phyloP scores from a whole-genome alignment of 108 stramenopile genomes.

The Asterionellopsis glacialis region DNA sequence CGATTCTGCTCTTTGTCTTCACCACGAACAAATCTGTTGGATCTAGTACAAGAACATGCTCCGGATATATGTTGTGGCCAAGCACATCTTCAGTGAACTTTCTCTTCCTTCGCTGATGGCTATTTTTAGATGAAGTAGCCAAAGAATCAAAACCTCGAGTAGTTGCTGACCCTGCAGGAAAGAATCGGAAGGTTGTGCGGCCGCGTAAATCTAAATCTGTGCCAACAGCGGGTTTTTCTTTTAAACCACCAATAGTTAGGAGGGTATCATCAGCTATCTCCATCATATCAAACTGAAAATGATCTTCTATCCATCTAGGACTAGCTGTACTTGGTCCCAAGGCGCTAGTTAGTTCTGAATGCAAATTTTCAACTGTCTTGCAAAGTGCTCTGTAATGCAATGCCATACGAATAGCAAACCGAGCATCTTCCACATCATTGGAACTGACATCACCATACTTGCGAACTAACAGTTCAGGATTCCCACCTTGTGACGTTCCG shows the following conservation, averaged over 20 bases:
- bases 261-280: constrained; percentile 60
- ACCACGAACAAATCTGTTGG: constrained; percentile 65
- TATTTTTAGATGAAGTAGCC: not conserved
- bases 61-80: not conserved
- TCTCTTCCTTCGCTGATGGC: not conserved
- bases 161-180: not conserved
- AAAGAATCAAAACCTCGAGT: not conserved
- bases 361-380: constrained; percentile 20
- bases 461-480: constrained; percentile 38
- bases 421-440: constrained; percentile 46
- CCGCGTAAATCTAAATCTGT: constrained; percentile 70
- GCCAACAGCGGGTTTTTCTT: constrained; percentile 33
- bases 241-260: constrained; percentile 46
- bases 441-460: constrained; percentile 18
- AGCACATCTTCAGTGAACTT: constrained; percentile 12
- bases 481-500: not conserved
- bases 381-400: constrained; percentile 60
- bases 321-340: not conserved
- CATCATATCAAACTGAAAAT: not conserved
- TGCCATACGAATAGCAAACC: constrained; percentile 45
- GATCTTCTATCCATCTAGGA: not conserved
- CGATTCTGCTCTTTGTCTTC: constrained; percentile 18
- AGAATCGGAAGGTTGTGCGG: constrained; percentile 57
- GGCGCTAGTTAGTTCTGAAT: constrained; percentile 11
- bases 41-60: constrained; percentile 48